phyloP scores from a whole-genome alignment of 768 basidiomycete genomes.

The Serendipita sp. region DNA sequence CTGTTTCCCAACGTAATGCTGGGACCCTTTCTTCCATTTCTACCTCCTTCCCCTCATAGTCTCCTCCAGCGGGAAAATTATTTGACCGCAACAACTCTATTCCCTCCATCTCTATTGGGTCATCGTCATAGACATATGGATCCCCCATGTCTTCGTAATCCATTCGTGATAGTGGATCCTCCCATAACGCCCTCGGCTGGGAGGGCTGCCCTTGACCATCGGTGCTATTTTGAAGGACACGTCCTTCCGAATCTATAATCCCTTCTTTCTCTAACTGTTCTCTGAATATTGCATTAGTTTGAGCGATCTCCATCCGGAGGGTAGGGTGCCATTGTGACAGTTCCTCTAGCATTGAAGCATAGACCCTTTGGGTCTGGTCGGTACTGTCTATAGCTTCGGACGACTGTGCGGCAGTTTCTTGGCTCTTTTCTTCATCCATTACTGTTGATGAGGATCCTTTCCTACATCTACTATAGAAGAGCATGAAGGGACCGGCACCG shows the following conservation, averaged over 20 bases:
- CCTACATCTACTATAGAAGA: slow-evolving; percentile 39
- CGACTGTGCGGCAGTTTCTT: not conserved
- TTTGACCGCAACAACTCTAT: not conserved
- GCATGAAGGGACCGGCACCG: slow-evolving; percentile 58
- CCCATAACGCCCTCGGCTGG: not conserved
- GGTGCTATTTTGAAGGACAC: not conserved
- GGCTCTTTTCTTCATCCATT: not conserved
- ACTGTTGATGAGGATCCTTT: not conserved
- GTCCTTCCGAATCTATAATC: not conserved
- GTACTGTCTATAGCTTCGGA: not conserved
- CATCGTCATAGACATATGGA: not conserved
- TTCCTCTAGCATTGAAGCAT: not conserved
- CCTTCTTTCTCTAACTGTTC: not conserved
- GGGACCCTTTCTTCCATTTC: not conserved
- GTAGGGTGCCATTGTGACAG: not conserved
- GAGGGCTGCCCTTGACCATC: not conserved
- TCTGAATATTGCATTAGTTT: not conserved
- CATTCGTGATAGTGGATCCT: not conserved
- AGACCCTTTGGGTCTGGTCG: not conserved
- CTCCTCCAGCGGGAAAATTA: not conserved
- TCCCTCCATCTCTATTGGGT: not conserved
- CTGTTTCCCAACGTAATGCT: not conserved
- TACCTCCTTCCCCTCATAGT: not conserved
- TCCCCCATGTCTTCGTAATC: not conserved
- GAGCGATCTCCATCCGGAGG: not conserved